Conservation (phyloP, 2,329 filamentous ascomycete species). For the Nothomitra cinnamomea region DNA sequence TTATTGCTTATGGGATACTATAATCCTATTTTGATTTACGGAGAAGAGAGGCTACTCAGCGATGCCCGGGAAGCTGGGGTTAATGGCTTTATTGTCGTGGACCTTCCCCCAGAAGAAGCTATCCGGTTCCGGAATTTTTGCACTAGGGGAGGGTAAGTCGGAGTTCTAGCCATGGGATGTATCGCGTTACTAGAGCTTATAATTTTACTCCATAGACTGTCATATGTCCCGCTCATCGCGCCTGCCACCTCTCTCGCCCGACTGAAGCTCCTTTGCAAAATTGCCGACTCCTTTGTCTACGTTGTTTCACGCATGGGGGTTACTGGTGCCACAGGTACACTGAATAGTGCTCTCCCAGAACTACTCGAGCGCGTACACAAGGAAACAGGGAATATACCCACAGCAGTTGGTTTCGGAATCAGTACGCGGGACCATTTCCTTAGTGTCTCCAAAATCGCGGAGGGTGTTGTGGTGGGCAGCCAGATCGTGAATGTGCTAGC, state of each 20-base stretch:
- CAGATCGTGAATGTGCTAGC: constrained; percentile 77
- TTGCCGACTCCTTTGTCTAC: constrained; percentile 97
- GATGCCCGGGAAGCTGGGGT: constrained; percentile 73
- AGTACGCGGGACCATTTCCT: constrained; percentile 90
- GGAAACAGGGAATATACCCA: constrained; percentile 79
- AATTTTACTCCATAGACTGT: constrained; percentile 39
- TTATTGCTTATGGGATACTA: constrained; percentile 98
- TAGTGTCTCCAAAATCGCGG: constrained; percentile 65
- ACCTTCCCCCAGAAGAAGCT: constrained; percentile 90
- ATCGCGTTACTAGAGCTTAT: background rate
- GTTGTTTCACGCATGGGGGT: constrained; percentile 96
- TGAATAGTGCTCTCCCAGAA: constrained; percentile 68
- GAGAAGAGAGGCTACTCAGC: constrained; percentile 72
- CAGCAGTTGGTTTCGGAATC: constrained; percentile 89
- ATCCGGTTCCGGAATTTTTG: constrained; percentile 79
- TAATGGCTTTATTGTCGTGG: constrained; percentile 94
- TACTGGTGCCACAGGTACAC: constrained; percentile 69
- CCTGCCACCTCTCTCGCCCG: constrained; percentile 81
- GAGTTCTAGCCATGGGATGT: background rate
- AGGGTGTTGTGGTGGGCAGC: constrained; percentile 92
- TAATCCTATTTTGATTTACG: constrained; percentile 87
- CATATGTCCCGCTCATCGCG: constrained; percentile 92
- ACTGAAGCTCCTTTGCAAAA: constrained; percentile 90
- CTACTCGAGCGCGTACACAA: constrained; percentile 75
- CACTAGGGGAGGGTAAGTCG: constrained; percentile 49